Percentiles rank a stretch among this genome's conserved stretches.
Evolutionary conservation across 2,329 filamentous ascomycete species (phyloP).

Genomic region (Aureobasidium sp.): DNA sequence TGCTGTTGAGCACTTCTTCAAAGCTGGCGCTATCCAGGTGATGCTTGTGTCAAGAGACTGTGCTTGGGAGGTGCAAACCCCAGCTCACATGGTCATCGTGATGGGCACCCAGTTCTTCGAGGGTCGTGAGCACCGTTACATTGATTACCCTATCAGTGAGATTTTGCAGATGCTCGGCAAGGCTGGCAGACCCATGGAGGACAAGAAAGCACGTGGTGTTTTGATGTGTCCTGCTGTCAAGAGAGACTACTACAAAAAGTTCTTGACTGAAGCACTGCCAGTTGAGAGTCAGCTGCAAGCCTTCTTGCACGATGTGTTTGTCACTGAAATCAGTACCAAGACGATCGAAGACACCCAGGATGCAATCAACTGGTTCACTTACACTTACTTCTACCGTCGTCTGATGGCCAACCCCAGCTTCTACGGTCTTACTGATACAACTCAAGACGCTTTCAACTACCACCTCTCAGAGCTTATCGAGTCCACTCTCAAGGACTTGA

Average conservation of each 20-base stretch:
- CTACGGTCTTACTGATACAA: constrained; percentile 81
- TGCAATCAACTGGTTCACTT: constrained; percentile 96
- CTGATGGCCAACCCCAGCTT: constrained; percentile 93
- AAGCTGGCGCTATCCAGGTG: constrained; percentile 81
- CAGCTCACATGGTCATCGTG: constrained; percentile 82
- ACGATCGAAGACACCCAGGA: constrained; percentile 94
- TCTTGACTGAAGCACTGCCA: constrained; percentile 88
- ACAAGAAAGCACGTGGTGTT: constrained; percentile 80
- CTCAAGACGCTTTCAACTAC: constrained; percentile 85
- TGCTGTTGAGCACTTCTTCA: constrained; percentile 88
- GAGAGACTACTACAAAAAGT: constrained; percentile 98
- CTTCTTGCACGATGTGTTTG: constrained; percentile 90
- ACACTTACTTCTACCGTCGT: constrained; percentile 95
- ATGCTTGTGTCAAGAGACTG: constrained; percentile 77
- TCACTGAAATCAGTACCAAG: constrained; percentile 93
- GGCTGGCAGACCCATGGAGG: constrained; percentile 67
- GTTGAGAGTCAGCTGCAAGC: constrained; percentile 91
- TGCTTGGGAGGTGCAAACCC: constrained; percentile 88
- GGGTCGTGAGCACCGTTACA: constrained; percentile 90
- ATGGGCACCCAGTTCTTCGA: constrained; percentile 99
- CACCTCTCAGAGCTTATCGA: constrained; percentile 94
- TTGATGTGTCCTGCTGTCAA: constrained; percentile 93
- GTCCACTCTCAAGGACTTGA: constrained; percentile 79
- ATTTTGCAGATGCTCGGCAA: constrained; percentile 98
- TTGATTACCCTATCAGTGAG: constrained; percentile 91